Base-by-base conservation (phyloP, 1,139 yeast genomes). In the Sugiyamaella pinicola region DNA sequence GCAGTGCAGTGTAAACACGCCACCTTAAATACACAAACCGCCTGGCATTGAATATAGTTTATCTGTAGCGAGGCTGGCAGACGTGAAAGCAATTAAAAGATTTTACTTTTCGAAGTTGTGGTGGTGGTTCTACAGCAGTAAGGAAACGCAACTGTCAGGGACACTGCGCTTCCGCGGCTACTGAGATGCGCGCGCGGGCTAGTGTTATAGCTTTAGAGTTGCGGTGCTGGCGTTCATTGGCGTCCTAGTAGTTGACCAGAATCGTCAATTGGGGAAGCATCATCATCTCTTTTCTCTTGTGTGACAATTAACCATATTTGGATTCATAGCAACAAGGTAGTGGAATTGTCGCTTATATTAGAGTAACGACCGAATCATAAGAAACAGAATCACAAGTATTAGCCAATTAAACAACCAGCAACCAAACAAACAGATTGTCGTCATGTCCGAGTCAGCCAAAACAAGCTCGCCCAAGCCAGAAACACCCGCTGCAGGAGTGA, bases 361-460 rank as follows among this genome's bases (percentile, higher is more conserved):
- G 8, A 9, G 28, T 24, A 24, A 9, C 28, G 28, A 24, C 28
- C 8, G 28, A n/a, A n/a, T n/a, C n/a, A n/a, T n/a, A n/a, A n/a
- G n/a, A n/a, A n/a, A n/a, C 9, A 6, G 28, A 24, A 24, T 24
- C 28, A 24, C 28, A 24, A 24, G 28, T n/a, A n/a, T n/a, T n/a
- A n/a, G n/a, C n/a, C n/a, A n/a, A n/a, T n/a, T n/a, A n/a, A n/a
- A n/a, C n/a, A n/a, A n/a, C n/a, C n/a, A n/a, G n/a, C 31, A 26
- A 26, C 31, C 4, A 26, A 31, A 3, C 35, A 6, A 31, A 2
- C 13, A 31, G n/a, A 35, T 12, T 31, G 4, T 31, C 15, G 24
- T 18, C n/a, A 35, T 35, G 39, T 35, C 39, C 13, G 39, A 35
- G 15, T 17, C 39, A 35, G n/a, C n/a, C 22, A 35, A 35, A 35